Evolutionary conservation across 129 eudicot genomes (phyloP), one percentile per base, ranked within the genome.

Genomic region (Flaveria ramosissima): DNA sequence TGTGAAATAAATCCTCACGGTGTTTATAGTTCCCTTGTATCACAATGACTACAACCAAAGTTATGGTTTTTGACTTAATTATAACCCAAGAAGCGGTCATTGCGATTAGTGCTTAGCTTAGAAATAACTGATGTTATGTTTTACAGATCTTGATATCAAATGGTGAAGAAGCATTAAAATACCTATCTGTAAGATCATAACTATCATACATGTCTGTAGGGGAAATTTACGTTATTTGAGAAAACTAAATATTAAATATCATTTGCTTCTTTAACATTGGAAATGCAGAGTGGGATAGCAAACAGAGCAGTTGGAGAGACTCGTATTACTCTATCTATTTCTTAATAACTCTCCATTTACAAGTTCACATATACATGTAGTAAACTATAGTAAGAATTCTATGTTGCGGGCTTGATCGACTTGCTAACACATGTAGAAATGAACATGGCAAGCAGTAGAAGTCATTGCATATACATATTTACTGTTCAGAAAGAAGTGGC

Each of bases 231-330:
- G 21, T 57, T 20, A 61, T 73, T 41, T 71, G 43, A 67, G 70
- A 64, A 72, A 80, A 80, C 70, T 65, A 53, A 41, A 21, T 36
- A 63, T 23, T 72, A 6, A 71, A 30, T 62, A 72, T 63, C 62
- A 32, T 76, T 80, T 82, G 36, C 72, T 63, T 55, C 68, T 65
- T 65, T 51, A 45, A 78, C 24, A 45, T 64, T 77, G 57, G 70
- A 69, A 71, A 69, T 84, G 91, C 90, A 93, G 97, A 85, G 69
- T 27, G 98, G 97, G 61, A 82, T 93, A 85, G 90, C 92, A 53
- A 88, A 89, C 83, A 88, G 92, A 85, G 95, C 98, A 67, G 96
- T 93, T 77, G 98, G 97, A 88, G 98, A 93, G 85, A 90, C 98
- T 72, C 96, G 97, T 93, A 85, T 80, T 86, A 82, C 83, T 81